Evolutionary conservation across 2,329 filamentous ascomycete species (phyloP).

Genomic region (Alternaria brassicae): DNA sequence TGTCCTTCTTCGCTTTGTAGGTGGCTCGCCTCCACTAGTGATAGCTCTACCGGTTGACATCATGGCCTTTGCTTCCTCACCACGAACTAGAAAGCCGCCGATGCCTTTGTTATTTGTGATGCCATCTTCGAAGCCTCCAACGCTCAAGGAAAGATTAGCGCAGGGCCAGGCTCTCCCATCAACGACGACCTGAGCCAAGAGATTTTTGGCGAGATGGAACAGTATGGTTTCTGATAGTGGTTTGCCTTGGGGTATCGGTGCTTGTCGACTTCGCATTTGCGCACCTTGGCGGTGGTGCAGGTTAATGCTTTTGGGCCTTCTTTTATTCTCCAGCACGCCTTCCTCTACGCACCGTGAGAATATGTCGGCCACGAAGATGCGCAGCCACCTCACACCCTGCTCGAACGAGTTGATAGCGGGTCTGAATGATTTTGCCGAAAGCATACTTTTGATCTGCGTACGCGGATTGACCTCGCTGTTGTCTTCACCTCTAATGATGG

Average conservation of each 20-base stretch:
- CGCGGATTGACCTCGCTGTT: constrained; percentile 85
- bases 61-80: constrained; percentile 62
- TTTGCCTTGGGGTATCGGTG: constrained; percentile 78
- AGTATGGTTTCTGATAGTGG: constrained; percentile 74
- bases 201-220: constrained; percentile 75
- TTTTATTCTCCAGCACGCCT: constrained; percentile 84
- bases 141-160: constrained; percentile 84
- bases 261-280: constrained; percentile 77
- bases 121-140: constrained; percentile 92
- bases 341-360: constrained; percentile 89
- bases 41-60: constrained; percentile 26
- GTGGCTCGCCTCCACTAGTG: constrained; percentile 27
- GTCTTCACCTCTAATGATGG: constrained; percentile 85
- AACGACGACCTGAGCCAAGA: constrained; percentile 77
- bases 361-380: constrained; percentile 91
- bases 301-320: constrained; percentile 84
- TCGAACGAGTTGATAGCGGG: constrained; percentile 80
- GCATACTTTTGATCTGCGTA: constrained; percentile 95
- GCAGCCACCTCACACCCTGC: constrained; percentile 83
- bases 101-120: constrained; percentile 85
- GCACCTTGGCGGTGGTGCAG: constrained; percentile 79
- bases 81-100: constrained; percentile 79
- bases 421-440: constrained; percentile 93
- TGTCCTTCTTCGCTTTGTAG: constrained; percentile 40
- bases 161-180: constrained; percentile 90